Evolutionary conservation across 2,329 filamentous ascomycete species (phyloP).

Genomic region (Paecilomyces dactylethromorphus): DNA sequence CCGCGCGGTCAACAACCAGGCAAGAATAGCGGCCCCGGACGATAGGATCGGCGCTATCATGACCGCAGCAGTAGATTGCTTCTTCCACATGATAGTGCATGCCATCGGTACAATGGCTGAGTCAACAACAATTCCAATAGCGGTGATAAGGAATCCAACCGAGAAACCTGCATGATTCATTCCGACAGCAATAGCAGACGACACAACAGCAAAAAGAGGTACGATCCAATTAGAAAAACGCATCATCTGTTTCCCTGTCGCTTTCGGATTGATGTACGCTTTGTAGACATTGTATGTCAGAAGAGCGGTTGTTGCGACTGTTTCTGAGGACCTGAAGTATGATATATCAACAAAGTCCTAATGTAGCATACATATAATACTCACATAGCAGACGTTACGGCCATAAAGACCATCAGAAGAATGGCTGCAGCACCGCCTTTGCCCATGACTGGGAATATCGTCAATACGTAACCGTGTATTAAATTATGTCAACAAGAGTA

Average conservation of each 20-base stretch:
- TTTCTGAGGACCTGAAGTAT: slow-evolving; percentile 2
- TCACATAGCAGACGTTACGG: slow-evolving; percentile 29
- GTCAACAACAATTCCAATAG: slow-evolving; percentile 15
- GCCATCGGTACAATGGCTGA: slow-evolving; percentile 21
- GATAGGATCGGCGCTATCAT: slow-evolving; percentile 14
- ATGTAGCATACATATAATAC: neutral
- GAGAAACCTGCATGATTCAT: slow-evolving; percentile 20
- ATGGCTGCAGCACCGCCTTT: slow-evolving; percentile 17
- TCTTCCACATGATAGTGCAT: slow-evolving; percentile 23
- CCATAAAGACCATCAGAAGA: slow-evolving; percentile 36
- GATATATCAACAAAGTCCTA: slow-evolving; percentile 4
- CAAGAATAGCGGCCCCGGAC: slow-evolving; percentile 13
- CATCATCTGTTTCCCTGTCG: slow-evolving; percentile 14
- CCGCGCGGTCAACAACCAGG: slow-evolving; percentile 29
- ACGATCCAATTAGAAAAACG: slow-evolving; percentile 14
- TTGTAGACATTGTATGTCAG: slow-evolving; percentile 23
- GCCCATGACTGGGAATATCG: slow-evolving; percentile 11
- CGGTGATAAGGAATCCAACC: slow-evolving; percentile 12
- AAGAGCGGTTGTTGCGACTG: neutral
- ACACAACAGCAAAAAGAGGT: slow-evolving; percentile 22
- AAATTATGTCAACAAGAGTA: neutral
- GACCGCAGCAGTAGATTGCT: slow-evolving; percentile 16
- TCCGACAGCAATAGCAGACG: slow-evolving; percentile 3
- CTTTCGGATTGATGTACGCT: slow-evolving; percentile 19
- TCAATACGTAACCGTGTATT: neutral